Evolutionary conservation across 257 asterid species (phyloP), one percentile per base, ranked within the genome.

Genomic region (Agastache rugosa): DNA sequence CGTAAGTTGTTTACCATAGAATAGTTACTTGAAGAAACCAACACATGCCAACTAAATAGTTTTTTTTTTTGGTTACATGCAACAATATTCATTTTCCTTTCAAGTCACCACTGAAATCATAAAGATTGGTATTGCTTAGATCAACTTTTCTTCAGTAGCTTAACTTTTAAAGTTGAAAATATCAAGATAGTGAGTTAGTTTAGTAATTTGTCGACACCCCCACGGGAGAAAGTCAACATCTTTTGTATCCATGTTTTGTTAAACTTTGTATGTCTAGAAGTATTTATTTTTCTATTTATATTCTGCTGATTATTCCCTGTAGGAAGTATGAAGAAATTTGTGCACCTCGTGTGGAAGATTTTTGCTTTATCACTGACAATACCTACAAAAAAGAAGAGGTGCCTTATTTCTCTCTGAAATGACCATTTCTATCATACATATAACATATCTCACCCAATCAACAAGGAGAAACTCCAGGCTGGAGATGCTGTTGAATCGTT

Each of bases 281-380:
- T 37, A 19, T 51, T 62, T 60, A 70, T 63, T 85, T 48, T 55
- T 39, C 78, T 75, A 51, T 27, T 55, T 72, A 59, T 44, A 8
- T 78, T 53, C 69, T 69, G 41, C 71, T 60, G 41, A n/a, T 73
- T 79, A 58, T 59, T 66, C 48, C 37, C 76, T 81, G 81, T 71
- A 96, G 99, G 79, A 96, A 96, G 70, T 96, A 93, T 50, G 99
- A 96, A 86, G 98, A 96, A 88, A 91, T 96, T 75, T 89, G 92
- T 83, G 92, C 98, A 47, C 99, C 97, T 73, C 92, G 90, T 14
- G 98, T 85, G 77, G 98, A 96, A 71, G 97, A 96, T 59, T 93
- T 91, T 74, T 96, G 99, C 87, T 83, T 87, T 82, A 88, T 96
- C 77, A 96, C 99, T 25, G 99, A 96, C 82, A 93, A 87, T 74